Evolutionary conservation across 2,329 filamentous ascomycete genomes (phyloP), one percentile per base, ranked within the genome.

Genomic region (Fonsecaea pugnacius): DNA sequence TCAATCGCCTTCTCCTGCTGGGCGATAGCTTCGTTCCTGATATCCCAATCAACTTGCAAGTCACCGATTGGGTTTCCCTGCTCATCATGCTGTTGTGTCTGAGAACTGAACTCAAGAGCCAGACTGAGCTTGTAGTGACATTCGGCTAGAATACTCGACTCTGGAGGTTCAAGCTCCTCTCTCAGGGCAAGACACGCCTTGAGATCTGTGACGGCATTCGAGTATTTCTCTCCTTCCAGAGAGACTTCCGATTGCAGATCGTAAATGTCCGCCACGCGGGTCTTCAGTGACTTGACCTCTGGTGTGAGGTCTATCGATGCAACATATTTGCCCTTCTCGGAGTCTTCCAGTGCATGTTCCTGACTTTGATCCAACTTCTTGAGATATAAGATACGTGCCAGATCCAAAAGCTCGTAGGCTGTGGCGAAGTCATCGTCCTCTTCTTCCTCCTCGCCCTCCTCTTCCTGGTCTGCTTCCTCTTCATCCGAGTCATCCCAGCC

Each of bases 81-180:
- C 72, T 79, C 35, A 67, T 80, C 54, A 33, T 73, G 73, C 16
- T 73, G 72, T 65, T 76, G 76, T 33, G 88, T 91, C 52, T 95
- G 87, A 0, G 92, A 95, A 3, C 91, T 91, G 71, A 98, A 98
- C 75, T 99, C 95, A 32, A 99, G 85, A 0, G 95, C 95, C 16
- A 99, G 85, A 0, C 94, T 96, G 30, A 99, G 88, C 79, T 97
- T 98, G 82, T 91, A 99, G 80, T 99, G 92, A 16, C 91, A 94
- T 80, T 99, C 95, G 48, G 95, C 94, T 62, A 98, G 85, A 58
- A 96, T 85, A 71, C 92, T 90, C 14, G 91, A 92, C 67, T 96
- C 91, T 56, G 89, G 84, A 0, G 91, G 85, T 74, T 91, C 92
- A 2, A 98, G 84, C 57, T 90, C 84, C 71, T 91, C 79, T 78